Percentiles rank a stretch among this genome's conserved stretches.
Conservation (phyloP, 1,139 yeast species). For the Yamadazyma atmosphaerica region DNA sequence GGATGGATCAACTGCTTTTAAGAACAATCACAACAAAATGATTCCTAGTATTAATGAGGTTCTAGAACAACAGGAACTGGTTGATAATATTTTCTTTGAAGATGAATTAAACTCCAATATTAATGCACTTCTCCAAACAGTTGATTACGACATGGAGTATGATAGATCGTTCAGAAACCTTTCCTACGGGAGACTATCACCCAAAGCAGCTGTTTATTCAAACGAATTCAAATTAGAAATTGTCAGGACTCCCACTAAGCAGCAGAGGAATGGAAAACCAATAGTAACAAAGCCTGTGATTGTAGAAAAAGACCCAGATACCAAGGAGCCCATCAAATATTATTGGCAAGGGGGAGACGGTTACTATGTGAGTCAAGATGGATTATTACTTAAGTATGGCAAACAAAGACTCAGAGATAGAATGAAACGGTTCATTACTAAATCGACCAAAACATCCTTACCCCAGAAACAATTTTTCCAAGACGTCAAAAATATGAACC, state of each 20-base stretch:
- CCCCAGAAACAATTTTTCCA: conserved; percentile 1
- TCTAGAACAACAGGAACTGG: background rate
- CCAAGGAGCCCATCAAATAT: background rate
- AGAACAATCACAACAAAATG: background rate
- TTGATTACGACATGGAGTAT: background rate
- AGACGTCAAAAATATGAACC: conserved; percentile 2
- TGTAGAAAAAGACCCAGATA: background rate
- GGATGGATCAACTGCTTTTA: too few relatives aligned
- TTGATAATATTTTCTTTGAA: background rate
- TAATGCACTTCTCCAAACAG: background rate
- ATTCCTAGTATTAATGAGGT: background rate
- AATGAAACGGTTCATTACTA: background rate
- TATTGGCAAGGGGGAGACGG: conserved; percentile 7
- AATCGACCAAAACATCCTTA: background rate
- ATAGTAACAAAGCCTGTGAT: background rate
- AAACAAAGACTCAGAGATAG: background rate
- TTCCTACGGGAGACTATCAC: conserved; percentile 1
- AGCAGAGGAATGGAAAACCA: background rate
- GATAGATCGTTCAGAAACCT: background rate
- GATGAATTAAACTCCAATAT: background rate
- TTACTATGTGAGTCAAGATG: conserved; percentile 10
- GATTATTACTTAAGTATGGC: conserved; percentile 3
- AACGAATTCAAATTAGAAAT: background rate
- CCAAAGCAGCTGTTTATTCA: background rate
- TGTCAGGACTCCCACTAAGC: background rate